Evolutionary conservation across 768 basidiomycete species (phyloP).

Genomic region (Lactifluus piperatus): DNA sequence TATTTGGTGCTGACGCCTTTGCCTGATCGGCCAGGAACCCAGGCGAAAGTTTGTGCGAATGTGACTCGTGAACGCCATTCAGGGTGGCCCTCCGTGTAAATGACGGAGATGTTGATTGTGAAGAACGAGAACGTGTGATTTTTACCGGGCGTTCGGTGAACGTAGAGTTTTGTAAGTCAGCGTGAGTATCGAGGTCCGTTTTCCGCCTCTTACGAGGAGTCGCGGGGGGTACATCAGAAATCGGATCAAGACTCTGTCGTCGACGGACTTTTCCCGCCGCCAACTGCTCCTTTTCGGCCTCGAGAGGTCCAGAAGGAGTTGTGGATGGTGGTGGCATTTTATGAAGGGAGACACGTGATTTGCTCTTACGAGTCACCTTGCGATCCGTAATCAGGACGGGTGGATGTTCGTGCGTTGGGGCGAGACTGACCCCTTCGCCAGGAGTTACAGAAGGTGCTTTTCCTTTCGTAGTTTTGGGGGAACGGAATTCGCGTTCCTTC

Average conservation of each 20-base stretch:
- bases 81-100: not conserved
- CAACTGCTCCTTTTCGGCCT: not conserved
- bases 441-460: not conserved
- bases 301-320: not conserved
- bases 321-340: not conserved
- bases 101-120: not conserved
- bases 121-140: not conserved
- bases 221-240: slow-evolving; percentile 2
- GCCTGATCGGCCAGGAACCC: not conserved
- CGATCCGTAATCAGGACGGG: not conserved
- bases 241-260: slow-evolving; percentile 7
- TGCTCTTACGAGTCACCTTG: slow-evolving; percentile 2
- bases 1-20: not conserved
- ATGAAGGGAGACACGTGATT: not conserved
- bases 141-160: not conserved
- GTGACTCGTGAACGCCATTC: slow-evolving; percentile 4
- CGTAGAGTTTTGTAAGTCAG: not conserved
- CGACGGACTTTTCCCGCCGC: not conserved
- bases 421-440: not conserved
- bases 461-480: slow-evolving; percentile 9
- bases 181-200: not conserved
- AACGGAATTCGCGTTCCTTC: slow-evolving; percentile 21
- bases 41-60: not conserved
- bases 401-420: not conserved
- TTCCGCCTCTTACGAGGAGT: slow-evolving; percentile 19